A percentile compares a stretch with the other conserved stretches of the same genome.
These are phyloP conservation scores for Aureobasidium uvarum DNA, from an alignment of 2,329 filamentous ascomycete species.

Conservation along the genomic window DNA sequence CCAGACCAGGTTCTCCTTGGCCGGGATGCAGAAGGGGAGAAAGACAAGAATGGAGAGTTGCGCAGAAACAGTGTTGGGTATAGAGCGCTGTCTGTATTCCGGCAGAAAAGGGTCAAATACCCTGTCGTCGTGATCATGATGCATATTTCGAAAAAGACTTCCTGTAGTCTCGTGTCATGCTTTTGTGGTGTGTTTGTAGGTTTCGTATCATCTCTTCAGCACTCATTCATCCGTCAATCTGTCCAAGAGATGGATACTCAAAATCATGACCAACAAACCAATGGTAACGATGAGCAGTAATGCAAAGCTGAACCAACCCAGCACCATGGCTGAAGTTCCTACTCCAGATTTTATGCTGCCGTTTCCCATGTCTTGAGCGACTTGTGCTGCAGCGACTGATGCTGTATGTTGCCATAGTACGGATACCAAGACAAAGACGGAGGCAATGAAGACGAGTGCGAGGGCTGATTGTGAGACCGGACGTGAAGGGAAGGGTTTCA, in stretches of 20 bases:
- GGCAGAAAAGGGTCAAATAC: not conserved
- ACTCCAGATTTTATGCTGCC: conserved; percentile 83
- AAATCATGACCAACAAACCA: conserved; percentile 90
- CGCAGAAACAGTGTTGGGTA: not conserved
- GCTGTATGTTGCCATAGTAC: conserved; percentile 92
- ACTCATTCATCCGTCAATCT: conserved; percentile 50
- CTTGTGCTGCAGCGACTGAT: conserved; percentile 89
- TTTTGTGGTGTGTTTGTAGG: not conserved
- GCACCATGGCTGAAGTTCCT: conserved; percentile 91
- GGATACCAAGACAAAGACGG: conserved; percentile 64
- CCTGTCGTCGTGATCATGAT: conserved; percentile 14
- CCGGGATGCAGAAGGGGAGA: not conserved
- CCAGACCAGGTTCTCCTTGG: not conserved
- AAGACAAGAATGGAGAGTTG: not conserved
- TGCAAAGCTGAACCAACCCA: conserved; percentile 97
- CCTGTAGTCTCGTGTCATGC: conserved; percentile 3
- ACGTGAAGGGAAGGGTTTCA: conserved; percentile 90
- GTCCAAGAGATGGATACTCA: conserved; percentile 80
- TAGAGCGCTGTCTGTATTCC: not conserved
- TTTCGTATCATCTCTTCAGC: not conserved
- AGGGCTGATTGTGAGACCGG: conserved; percentile 90
- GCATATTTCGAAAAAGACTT: not conserved
- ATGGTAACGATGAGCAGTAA: conserved; percentile 94
- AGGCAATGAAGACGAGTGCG: conserved; percentile 78
- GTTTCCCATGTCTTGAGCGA: conserved; percentile 90